Conservation (phyloP, 73 alveolate genomes). For the Paramecium caudatum region DNA sequence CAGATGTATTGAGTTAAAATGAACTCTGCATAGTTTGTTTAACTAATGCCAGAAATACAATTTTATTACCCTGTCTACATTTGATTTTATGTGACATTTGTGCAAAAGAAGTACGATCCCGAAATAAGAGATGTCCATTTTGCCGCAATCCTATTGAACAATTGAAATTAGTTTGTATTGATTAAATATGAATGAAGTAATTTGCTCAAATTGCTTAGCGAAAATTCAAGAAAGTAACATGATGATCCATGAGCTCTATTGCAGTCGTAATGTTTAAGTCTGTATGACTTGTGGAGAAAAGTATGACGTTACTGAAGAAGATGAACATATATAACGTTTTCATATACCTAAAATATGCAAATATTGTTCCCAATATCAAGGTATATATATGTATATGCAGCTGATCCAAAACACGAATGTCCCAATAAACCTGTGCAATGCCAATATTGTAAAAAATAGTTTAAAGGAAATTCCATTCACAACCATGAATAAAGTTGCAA, state of each 20-base stretch:
- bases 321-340: not conserved
- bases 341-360: slow-evolving; percentile 16
- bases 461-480: not conserved
- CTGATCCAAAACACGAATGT: not conserved
- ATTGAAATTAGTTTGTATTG: not conserved
- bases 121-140: not conserved
- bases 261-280: not conserved
- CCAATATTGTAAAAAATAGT: not conserved
- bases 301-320: not conserved
- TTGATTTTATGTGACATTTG: slow-evolving; percentile 8
- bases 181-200: slow-evolving; percentile 15
- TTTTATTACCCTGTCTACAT: slow-evolving; percentile 8
- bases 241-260: not conserved
- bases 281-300: not conserved
- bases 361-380: not conserved
- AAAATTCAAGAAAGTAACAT: not conserved
- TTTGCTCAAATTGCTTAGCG: not conserved
- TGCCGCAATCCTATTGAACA: not conserved
- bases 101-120: not conserved
- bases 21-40: slow-evolving; percentile 23
- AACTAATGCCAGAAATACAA: not conserved
- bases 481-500: not conserved
- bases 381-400: not conserved
- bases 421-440: not conserved
- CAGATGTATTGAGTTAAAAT: not conserved